These are phyloP conservation scores for Collybiopsis luxurians DNA, from an alignment of 768 basidiomycete species.

Conservation along the genomic window DNA sequence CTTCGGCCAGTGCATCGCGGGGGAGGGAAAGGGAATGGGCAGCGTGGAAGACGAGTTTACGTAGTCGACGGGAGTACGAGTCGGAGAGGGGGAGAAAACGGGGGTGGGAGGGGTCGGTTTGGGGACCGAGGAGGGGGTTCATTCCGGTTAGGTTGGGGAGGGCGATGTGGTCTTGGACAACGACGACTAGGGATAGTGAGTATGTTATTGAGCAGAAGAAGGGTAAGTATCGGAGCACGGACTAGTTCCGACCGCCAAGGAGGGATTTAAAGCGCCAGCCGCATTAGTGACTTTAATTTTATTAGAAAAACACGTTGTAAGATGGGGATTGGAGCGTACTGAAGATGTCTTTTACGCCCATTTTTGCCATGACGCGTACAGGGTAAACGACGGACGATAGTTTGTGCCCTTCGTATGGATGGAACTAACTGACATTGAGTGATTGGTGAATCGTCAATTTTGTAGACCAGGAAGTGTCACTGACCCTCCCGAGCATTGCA, in stretches of 20 bases:
- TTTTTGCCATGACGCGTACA: slow-evolving; percentile 70
- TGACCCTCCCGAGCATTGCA: slow-evolving; percentile 84
- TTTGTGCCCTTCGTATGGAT: slow-evolving; percentile 81
- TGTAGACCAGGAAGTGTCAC: slow-evolving; percentile 16
- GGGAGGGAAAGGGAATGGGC: slow-evolving; percentile 58
- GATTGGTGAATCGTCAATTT: slow-evolving; percentile 7
- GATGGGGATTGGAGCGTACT: no score
- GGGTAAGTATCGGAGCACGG: slow-evolving; percentile 19
- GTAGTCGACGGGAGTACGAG: slow-evolving; percentile 72
- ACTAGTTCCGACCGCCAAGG: slow-evolving; percentile 81
- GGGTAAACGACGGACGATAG: slow-evolving; percentile 73
- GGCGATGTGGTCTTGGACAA: slow-evolving; percentile 82
- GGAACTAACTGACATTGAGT: slow-evolving; percentile 65
- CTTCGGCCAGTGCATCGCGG: slow-evolving; percentile 64
- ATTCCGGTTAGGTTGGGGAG: slow-evolving; percentile 73
- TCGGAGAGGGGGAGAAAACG: slow-evolving; percentile 85
- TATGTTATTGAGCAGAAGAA: slow-evolving; percentile 10
- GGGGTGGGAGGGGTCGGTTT: slow-evolving; percentile 51
- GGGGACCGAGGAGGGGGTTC: slow-evolving; percentile 79
- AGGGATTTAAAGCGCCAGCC: slow-evolving; percentile 74
- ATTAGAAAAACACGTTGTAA: neutral
- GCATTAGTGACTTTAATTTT: slow-evolving; percentile 76
- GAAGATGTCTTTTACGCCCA: slow-evolving; percentile 75
- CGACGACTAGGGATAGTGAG: slow-evolving; percentile 60
- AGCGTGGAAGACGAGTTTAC: slow-evolving; percentile 71